phyloP scores from a whole-genome alignment of 2,329 filamentous ascomycete genomes.

The Talaromyces sp. region DNA sequence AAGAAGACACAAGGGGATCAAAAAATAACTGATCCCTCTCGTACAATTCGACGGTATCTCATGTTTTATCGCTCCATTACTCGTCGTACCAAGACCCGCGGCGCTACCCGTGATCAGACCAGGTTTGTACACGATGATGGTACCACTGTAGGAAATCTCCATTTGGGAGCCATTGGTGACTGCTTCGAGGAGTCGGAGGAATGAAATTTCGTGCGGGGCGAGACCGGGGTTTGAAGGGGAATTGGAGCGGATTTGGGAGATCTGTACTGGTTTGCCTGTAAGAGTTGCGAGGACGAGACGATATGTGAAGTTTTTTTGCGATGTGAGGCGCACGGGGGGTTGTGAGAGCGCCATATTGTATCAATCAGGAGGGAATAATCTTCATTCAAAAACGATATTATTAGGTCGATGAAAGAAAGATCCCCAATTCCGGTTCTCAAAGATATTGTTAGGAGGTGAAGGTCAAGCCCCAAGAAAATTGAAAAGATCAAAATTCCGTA shows the following conservation, averaged over 20 bases:
- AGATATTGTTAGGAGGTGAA: neutral
- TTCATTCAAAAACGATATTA: neutral
- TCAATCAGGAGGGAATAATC: neutral
- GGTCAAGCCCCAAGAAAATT: neutral
- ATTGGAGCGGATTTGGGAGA: conserved; percentile 85
- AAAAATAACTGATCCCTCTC: conserved; percentile 83
- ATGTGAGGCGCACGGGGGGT: conserved; percentile 66
- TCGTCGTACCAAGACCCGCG: conserved; percentile 64
- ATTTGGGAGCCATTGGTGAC: conserved; percentile 93
- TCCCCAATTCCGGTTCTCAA: neutral
- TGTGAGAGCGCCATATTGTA: neutral
- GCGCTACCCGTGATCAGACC: conserved; percentile 85
- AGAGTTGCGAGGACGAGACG: conserved; percentile 86
- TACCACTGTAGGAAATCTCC: conserved; percentile 95
- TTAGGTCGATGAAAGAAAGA: too few species aligned
- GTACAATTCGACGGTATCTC: conserved; percentile 70
- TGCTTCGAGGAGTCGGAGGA: conserved; percentile 87
- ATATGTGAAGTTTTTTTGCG: conserved; percentile 74
- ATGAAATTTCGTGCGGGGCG: conserved; percentile 86
- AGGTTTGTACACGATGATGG: conserved; percentile 84
- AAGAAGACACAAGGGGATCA: conserved; percentile 81
- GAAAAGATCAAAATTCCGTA: neutral
- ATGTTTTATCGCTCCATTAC: conserved; percentile 68
- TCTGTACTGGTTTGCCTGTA: conserved; percentile 81
- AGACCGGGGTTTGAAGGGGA: conserved; percentile 85